Percentiles rank a stretch among this genome's conserved stretches.
phyloP scores from a whole-genome alignment of 129 eudicot genomes.

The Deinandra increscens region DNA sequence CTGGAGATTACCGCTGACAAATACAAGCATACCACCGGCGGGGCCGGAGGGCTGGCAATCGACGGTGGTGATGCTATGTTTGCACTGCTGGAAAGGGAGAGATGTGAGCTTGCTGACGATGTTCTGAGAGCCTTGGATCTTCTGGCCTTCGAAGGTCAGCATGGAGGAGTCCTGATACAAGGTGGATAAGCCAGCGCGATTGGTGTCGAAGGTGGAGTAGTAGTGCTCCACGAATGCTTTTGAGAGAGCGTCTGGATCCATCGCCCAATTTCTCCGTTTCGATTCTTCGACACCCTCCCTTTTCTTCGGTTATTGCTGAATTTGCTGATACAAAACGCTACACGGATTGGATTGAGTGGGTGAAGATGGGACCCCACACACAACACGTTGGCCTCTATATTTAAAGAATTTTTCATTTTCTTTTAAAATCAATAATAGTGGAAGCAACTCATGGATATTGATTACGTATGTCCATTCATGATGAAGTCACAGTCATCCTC shows the following conservation, averaged over 20 bases:
- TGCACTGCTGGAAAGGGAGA: constrained; percentile 81
- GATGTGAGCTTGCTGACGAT: constrained; percentile 62
- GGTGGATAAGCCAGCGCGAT: constrained; percentile 49
- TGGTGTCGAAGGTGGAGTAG: constrained; percentile 79
- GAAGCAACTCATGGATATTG: no score
- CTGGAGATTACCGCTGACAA: constrained; percentile 77
- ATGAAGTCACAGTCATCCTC: no score
- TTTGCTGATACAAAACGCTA: constrained; percentile 29
- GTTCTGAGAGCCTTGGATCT: constrained; percentile 55
- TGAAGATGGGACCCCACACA: not conserved
- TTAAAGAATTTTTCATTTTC: no score
- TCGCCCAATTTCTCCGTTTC: constrained; percentile 1
- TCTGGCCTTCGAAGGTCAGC: constrained; percentile 86
- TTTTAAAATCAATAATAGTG: no score
- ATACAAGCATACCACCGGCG: constrained; percentile 78
- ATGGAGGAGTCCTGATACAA: constrained; percentile 72
- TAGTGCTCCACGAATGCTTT: constrained; percentile 92
- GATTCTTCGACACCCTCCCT: not conserved
- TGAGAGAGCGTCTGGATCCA: constrained; percentile 77
- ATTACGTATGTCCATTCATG: no score
- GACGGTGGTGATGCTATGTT: constrained; percentile 70
- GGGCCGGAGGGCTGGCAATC: constrained; percentile 96
- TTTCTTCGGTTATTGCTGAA: not conserved
- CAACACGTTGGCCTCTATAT: no score
- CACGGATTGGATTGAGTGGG: constrained; percentile 10